Conservation (phyloP, 1,284 basidiomycete species). For the Ceratobasidium papillatum region DNA sequence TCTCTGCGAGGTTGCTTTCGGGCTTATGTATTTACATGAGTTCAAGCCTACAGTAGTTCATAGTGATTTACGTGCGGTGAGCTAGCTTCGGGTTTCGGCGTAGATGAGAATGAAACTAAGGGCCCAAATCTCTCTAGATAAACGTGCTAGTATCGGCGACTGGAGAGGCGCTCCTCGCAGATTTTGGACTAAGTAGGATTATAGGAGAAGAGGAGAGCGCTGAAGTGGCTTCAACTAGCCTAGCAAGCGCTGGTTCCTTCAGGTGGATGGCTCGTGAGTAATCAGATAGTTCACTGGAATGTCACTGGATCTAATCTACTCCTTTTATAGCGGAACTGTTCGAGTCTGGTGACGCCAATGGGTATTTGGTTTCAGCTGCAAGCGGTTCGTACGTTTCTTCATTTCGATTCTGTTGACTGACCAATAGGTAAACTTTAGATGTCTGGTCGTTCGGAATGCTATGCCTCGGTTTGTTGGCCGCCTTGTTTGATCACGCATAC, state of each 20-base stretch:
- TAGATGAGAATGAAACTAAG: background rate
- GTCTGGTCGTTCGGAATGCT: constrained; percentile 38
- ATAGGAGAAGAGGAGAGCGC: constrained; percentile 20
- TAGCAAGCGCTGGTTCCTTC: constrained; percentile 17
- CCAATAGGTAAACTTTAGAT: background rate
- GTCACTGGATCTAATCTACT: background rate
- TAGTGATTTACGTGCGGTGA: constrained; percentile 32
- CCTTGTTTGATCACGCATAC: background rate
- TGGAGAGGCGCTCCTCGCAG: constrained; percentile 16
- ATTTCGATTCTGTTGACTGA: background rate
- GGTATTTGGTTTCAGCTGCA: background rate
- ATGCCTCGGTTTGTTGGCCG: constrained; percentile 23
- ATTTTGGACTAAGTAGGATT: constrained; percentile 28
- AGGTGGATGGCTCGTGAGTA: constrained; percentile 38
- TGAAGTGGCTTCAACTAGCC: constrained; percentile 10
- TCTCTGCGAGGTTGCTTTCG: constrained; percentile 22
- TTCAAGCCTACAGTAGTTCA: constrained; percentile 25
- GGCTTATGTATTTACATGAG: constrained; percentile 14
- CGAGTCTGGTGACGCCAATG: background rate
- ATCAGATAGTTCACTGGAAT: background rate
- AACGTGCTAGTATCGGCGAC: constrained; percentile 25
- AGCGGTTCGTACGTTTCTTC: background rate
- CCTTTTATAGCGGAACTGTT: constrained; percentile 14
- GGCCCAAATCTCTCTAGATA: background rate
- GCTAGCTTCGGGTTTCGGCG: background rate